phyloP scores from a whole-genome alignment of 2,329 filamentous ascomycete genomes.

The Diplodia corticola region DNA sequence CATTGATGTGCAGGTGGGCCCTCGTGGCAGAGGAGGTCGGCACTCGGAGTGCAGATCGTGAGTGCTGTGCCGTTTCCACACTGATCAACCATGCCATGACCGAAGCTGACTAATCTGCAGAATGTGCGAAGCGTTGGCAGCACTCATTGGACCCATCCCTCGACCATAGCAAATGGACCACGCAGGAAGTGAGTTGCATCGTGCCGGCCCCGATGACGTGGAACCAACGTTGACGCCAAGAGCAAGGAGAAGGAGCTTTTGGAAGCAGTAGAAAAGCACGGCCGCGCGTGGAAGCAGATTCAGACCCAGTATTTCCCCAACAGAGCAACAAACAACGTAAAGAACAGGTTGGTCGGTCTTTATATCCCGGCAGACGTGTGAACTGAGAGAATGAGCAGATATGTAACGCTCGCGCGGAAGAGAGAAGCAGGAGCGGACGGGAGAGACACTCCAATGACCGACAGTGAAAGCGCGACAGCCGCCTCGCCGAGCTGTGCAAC shows the following conservation, averaged over 20 bases:
- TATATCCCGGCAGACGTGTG: no score
- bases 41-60: conserved; percentile 29
- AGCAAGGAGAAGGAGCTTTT: conserved; percentile 23
- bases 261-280: conserved; percentile 24
- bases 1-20: conserved; percentile 31
- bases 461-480: no score
- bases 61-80: no score
- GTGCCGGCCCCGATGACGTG: no score
- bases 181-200: neutral
- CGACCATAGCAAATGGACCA: neutral
- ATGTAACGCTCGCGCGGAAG: conserved; percentile 13
- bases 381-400: conserved; percentile 21
- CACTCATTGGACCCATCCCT: conserved; percentile 23
- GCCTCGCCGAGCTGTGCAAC: no score
- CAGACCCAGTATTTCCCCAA: conserved; percentile 24
- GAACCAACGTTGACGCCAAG: no score
- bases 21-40: conserved; percentile 33
- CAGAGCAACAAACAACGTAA: conserved; percentile 26
- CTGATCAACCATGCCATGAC: no score
- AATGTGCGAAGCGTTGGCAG: conserved; percentile 42
- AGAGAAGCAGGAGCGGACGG: no score
- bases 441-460: no score
- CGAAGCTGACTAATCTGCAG: neutral
- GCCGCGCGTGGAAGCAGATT: conserved; percentile 28
- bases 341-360: neutral